A percentile compares a stretch with the other conserved stretches of the same genome.
phyloP scores from a whole-genome alignment of 2,329 filamentous ascomycete genomes.

The Westerdykella sp. region DNA sequence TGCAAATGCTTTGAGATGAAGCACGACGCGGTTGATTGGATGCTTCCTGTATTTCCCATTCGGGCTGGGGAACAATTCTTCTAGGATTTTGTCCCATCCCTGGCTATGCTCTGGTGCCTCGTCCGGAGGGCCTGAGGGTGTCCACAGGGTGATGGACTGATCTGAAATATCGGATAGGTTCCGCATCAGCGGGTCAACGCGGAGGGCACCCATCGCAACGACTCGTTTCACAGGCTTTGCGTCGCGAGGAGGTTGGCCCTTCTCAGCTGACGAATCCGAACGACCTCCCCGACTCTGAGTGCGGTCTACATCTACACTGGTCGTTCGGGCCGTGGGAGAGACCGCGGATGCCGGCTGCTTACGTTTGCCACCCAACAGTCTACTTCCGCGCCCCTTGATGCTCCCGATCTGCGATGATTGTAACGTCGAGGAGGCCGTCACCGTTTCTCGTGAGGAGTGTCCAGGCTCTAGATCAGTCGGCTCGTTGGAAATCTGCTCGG shows the following conservation, averaged over 20 bases:
- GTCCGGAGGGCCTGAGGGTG: conserved; percentile 45
- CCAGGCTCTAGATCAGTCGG: conserved; percentile 27
- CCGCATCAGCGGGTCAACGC: conserved; percentile 68
- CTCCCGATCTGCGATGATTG: conserved; percentile 31
- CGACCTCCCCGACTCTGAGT: conserved; percentile 20
- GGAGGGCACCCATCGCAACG: conserved; percentile 70
- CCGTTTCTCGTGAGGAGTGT: conserved; percentile 20
- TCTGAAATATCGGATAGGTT: conserved; percentile 62
- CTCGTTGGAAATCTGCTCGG: conserved; percentile 40
- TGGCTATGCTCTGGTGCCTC: conserved; percentile 46
- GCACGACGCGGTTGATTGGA: conserved; percentile 67
- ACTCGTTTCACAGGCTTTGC: conserved; percentile 57
- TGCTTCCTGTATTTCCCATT: conserved; percentile 71
- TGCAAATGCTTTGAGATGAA: conserved; percentile 73
- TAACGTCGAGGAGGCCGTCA: conserved; percentile 16
- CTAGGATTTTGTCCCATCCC: conserved; percentile 68
- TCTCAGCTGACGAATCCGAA: conserved; percentile 21
- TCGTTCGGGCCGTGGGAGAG: conserved; percentile 15
- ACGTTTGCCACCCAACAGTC: conserved; percentile 64
- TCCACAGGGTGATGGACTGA: conserved; percentile 72
- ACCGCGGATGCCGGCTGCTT: conserved; percentile 25
- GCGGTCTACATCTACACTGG: conserved; percentile 21
- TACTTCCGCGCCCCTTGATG: conserved; percentile 42
- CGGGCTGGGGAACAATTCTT: conserved; percentile 57
- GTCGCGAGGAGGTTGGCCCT: conserved; percentile 29